Percentiles rank a stretch among this genome's conserved stretches.
phyloP scores from a whole-genome alignment of 73 alveolate genomes.

The Tetrahymena thermophila region DNA sequence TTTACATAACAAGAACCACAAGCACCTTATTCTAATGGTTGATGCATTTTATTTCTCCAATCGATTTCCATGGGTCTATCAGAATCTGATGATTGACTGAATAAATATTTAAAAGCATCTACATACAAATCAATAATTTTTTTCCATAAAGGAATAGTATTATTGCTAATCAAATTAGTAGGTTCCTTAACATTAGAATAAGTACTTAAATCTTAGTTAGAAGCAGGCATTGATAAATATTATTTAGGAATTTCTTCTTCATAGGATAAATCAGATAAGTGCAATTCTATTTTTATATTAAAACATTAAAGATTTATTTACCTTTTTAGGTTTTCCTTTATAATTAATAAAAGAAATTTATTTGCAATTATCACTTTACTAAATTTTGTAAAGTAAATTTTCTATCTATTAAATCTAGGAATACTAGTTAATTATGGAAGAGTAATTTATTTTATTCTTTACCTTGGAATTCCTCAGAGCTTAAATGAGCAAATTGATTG shows the following conservation, averaged over 20 bases:
- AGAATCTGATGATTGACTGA: background rate
- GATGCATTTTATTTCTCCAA: background rate
- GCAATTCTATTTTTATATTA: background rate
- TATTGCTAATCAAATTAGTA: background rate
- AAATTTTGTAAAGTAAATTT: background rate
- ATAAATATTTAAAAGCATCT: background rate
- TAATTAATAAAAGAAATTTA: too few species aligned
- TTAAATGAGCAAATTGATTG: background rate
- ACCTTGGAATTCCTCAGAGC: background rate
- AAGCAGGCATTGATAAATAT: background rate
- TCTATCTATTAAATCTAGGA: background rate
- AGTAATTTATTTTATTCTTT: background rate
- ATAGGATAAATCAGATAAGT: background rate
- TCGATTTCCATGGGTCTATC: background rate
- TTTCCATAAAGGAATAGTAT: background rate
- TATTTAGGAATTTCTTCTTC: background rate
- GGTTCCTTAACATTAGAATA: background rate
- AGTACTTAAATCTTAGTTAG: background rate
- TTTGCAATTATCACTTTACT: background rate
- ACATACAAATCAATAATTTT: background rate
- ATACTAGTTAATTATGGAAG: background rate
- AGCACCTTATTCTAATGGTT: background rate
- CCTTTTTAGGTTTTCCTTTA: background rate
- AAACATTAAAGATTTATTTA: too few species aligned
- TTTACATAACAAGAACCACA: background rate